These are phyloP conservation scores for Pouteria campechiana DNA, from an alignment of 179 eudicot species.

Conservation along the genomic window DNA sequence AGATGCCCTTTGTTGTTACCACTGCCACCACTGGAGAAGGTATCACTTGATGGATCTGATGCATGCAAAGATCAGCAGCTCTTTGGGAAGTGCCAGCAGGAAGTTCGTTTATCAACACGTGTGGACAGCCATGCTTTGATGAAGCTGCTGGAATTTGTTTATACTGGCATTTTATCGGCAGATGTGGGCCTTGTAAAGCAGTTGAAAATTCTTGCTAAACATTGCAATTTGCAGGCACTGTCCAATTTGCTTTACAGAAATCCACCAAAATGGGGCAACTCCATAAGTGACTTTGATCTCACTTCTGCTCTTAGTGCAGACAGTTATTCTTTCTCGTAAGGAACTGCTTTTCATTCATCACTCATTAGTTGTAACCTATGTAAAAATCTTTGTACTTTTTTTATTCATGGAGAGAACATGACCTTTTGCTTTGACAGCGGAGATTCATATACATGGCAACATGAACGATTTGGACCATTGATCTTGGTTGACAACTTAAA, in stretches of 20 bases:
- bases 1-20: constrained; percentile 70
- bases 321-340: constrained; percentile 57
- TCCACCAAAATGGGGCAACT: constrained; percentile 63
- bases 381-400: no score
- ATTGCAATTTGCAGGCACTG: constrained; percentile 51
- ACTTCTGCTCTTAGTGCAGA: constrained; percentile 47
- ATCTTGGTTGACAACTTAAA: no score
- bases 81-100: constrained; percentile 14
- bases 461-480: no score
- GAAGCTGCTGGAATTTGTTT: constrained; percentile 61
- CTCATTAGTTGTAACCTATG: no score
- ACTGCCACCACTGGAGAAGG: constrained; percentile 10
- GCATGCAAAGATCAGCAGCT: constrained; percentile 9
- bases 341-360: no score
- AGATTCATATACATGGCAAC: no score
- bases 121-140: constrained; percentile 49
- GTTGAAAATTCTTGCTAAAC: constrained; percentile 53
- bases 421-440: not conserved
- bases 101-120: constrained; percentile 55
- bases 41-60: constrained; percentile 7
- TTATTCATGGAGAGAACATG: no score
- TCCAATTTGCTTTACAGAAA: constrained; percentile 33
- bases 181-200: constrained; percentile 37
- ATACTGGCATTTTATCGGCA: constrained; percentile 50
- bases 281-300: constrained; percentile 50